These are phyloP conservation scores for Puccinellia tenuiflora DNA, from an alignment of 176 grass and related monocot species.

Conservation along the genomic window DNA sequence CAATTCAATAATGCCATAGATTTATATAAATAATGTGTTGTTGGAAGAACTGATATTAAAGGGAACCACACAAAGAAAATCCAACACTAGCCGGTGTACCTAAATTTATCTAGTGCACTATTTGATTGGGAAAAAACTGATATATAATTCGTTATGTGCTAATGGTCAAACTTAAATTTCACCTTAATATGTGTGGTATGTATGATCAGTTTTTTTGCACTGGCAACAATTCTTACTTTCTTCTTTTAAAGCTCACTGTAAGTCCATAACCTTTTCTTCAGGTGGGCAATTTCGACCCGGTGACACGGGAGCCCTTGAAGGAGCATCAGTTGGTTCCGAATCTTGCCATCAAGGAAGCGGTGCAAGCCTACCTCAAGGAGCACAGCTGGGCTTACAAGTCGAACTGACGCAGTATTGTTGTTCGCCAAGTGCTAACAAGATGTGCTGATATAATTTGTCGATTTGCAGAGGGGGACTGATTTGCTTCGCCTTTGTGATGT, in stretches of 20 bases:
- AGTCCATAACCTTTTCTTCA: slow-evolving; percentile 19
- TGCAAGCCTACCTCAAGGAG: slow-evolving; percentile 62
- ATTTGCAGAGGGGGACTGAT: no score
- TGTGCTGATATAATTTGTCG: no score
- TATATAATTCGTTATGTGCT: not conserved
- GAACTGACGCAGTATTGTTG: slow-evolving; percentile 1
- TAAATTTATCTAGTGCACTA: not conserved
- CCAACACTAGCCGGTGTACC: not conserved
- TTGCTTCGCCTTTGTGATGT: no score
- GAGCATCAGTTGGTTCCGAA: slow-evolving; percentile 71
- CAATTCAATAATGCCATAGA: not conserved
- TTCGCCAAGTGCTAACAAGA: no score
- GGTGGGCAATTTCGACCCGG: slow-evolving; percentile 66
- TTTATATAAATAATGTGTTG: no score
- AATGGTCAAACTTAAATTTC: not conserved
- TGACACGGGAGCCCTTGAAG: slow-evolving; percentile 60
- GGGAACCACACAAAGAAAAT: not conserved
- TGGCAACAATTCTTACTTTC: no score
- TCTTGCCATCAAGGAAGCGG: slow-evolving; percentile 77
- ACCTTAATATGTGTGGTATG: not conserved
- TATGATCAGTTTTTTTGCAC: no score
- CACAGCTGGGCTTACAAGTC: slow-evolving; percentile 83
- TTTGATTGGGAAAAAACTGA: no score
- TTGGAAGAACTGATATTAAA: not conserved
- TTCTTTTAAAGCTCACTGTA: not conserved